A percentile compares a stretch with the other conserved stretches of the same genome.
Evolutionary conservation across 2,329 filamentous ascomycete species (phyloP).

Genomic region (Microcera coccophila): DNA sequence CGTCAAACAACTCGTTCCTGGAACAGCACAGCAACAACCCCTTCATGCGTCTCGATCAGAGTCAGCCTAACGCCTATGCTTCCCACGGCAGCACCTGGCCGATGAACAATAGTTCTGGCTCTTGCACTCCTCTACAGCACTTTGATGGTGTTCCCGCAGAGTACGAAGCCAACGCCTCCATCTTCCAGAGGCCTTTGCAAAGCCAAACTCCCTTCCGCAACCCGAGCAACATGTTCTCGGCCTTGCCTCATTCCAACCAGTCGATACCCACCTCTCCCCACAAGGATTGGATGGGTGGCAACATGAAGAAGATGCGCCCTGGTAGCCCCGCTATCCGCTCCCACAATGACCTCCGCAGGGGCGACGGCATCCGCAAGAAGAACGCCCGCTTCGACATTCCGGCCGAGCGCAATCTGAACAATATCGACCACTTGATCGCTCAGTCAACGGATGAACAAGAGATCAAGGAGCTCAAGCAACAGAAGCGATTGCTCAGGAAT

Average conservation of each 20-base stretch:
- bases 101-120: slow-evolving; percentile 61
- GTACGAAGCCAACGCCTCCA: slow-evolving; percentile 50
- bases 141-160: slow-evolving; percentile 56
- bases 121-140: slow-evolving; percentile 69
- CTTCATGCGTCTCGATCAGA: slow-evolving; percentile 61
- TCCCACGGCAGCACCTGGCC: slow-evolving; percentile 54
- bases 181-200: slow-evolving; percentile 54
- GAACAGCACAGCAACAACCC: slow-evolving; percentile 58
- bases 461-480: slow-evolving; percentile 97
- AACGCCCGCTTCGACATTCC: slow-evolving; percentile 98
- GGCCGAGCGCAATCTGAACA: slow-evolving; percentile 84
- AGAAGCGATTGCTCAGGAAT: slow-evolving; percentile 91
- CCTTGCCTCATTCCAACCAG: slow-evolving; percentile 43
- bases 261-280: slow-evolving; percentile 54
- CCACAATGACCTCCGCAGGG: slow-evolving; percentile 71
- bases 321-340: slow-evolving; percentile 67
- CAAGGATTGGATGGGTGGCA: slow-evolving; percentile 54
- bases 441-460: slow-evolving; percentile 86
- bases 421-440: slow-evolving; percentile 89
- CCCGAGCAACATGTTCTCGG: slow-evolving; percentile 51
- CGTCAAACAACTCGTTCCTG: slow-evolving; percentile 61
- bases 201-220: slow-evolving; percentile 54
- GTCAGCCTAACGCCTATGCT: slow-evolving; percentile 41
- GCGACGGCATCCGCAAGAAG: slow-evolving; percentile 96
- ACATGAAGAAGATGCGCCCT: slow-evolving; percentile 60